Percentiles rank a stretch among this genome's conserved stretches.
phyloP scores from a whole-genome alignment of 148 eudicot species.

The Rhododendron williamsianum region DNA sequence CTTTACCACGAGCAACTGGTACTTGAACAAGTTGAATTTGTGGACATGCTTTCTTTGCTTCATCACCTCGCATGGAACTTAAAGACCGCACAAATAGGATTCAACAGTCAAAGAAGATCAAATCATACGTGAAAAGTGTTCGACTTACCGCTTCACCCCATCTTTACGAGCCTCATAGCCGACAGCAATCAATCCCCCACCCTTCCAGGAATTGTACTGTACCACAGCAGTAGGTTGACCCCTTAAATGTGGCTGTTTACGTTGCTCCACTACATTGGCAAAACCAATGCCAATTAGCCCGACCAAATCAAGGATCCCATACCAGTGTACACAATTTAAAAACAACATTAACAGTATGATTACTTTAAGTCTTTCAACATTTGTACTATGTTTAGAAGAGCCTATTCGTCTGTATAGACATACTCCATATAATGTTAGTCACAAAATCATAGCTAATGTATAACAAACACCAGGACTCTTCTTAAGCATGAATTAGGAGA shows the following conservation, averaged over 20 bases:
- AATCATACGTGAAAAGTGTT: background rate
- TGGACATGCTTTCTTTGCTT: conserved; percentile 79
- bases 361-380: background rate
- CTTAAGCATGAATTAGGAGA: background rate
- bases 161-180: conserved; percentile 84
- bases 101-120: conserved; percentile 11
- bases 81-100: conserved; percentile 11
- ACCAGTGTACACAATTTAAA: background rate
- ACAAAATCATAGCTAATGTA: background rate
- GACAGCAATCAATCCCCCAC: conserved; percentile 91
- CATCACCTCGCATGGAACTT: conserved; percentile 95
- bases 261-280: conserved; percentile 66
- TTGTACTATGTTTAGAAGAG: background rate
- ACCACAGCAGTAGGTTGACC: conserved; percentile 91
- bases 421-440: background rate
- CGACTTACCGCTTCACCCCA: conserved; percentile 83
- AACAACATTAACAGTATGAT: background rate
- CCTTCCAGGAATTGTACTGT: conserved; percentile 95
- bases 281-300: conserved; percentile 4
- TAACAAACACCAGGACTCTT: background rate
- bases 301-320: background rate
- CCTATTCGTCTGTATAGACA: background rate
- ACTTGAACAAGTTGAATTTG: conserved; percentile 87
- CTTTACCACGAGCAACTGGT: conserved; percentile 92
- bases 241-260: conserved; percentile 65